phyloP scores from a whole-genome alignment of 805 yeast species.

The Starmerella apicola region DNA sequence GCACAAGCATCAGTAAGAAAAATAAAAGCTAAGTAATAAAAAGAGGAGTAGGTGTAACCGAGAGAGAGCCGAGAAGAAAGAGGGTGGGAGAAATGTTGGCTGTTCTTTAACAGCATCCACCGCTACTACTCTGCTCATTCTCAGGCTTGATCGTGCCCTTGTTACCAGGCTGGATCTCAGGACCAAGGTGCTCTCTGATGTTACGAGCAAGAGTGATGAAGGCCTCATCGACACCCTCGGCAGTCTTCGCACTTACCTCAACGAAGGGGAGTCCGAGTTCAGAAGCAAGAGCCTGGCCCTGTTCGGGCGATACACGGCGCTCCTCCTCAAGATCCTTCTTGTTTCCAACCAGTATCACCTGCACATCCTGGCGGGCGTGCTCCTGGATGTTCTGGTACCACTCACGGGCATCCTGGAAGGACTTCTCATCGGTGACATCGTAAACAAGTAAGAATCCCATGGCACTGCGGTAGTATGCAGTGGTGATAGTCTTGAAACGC shows the following conservation, averaged over 20 bases:
- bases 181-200: slow-evolving; percentile 64
- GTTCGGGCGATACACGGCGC: slow-evolving; percentile 78
- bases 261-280: slow-evolving; percentile 82
- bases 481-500: slow-evolving; percentile 92
- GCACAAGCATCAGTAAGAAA: background rate
- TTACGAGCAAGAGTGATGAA: slow-evolving; percentile 79
- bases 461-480: slow-evolving; percentile 96
- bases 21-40: background rate
- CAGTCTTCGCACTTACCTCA: slow-evolving; percentile 93
- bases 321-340: slow-evolving; percentile 83
- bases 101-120: slow-evolving; percentile 24
- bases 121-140: slow-evolving; percentile 16
- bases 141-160: slow-evolving; percentile 25
- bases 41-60: too few relatives aligned
- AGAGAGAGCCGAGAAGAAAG: too few relatives aligned
- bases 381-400: slow-evolving; percentile 95
- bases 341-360: slow-evolving; percentile 86
- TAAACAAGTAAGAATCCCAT: slow-evolving; percentile 95
- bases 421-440: slow-evolving; percentile 94
- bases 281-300: slow-evolving; percentile 79
- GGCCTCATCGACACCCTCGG: slow-evolving; percentile 80
- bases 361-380: slow-evolving; percentile 94
- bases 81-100: too few relatives aligned
- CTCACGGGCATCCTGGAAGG: slow-evolving; percentile 81
- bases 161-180: slow-evolving; percentile 27